phyloP scores from a whole-genome alignment of 2,329 filamentous ascomycete genomes.

The Dissoconium aciculare region DNA sequence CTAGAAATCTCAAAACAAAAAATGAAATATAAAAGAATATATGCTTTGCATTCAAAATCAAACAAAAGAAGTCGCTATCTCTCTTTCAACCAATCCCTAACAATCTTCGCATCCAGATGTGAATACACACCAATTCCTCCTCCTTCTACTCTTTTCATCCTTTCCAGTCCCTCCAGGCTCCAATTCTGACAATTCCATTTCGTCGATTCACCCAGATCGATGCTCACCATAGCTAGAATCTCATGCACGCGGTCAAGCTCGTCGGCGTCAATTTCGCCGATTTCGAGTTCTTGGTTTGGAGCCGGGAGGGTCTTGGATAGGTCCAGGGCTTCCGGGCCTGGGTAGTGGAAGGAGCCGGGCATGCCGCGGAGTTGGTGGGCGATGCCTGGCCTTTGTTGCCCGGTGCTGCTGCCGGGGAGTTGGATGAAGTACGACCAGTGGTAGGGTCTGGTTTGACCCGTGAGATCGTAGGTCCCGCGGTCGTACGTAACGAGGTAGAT shows the following conservation, averaged over 20 bases:
- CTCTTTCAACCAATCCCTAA: slow-evolving; percentile 1
- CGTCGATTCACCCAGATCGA: neutral
- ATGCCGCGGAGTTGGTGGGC: neutral
- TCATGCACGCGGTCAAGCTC: neutral
- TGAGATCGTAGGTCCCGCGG: neutral
- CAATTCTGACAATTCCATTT: slow-evolving; percentile 1
- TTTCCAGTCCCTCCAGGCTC: neutral
- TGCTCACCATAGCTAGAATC: neutral
- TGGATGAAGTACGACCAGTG: neutral
- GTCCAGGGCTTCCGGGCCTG: neutral
- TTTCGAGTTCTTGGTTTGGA: neutral
- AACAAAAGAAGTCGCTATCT: too few relatives aligned
- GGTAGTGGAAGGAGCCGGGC: neutral
- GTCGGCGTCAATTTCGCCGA: neutral
- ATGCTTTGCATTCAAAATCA: too few relatives aligned
- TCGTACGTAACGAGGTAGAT: neutral
- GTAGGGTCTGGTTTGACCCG: neutral
- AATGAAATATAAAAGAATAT: too few relatives aligned
- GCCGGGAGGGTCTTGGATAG: neutral
- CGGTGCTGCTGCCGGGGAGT: too few relatives aligned
- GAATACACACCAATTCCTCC: too few relatives aligned
- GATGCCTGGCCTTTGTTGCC: neutral
- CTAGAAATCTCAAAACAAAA: too few relatives aligned
- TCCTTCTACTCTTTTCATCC: neutral
- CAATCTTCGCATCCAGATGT: neutral